Evolutionary conservation across 345 rosid species (phyloP).

Genomic region (thale cress (Arabidopsis thaliana)): TAIR10.1 NC_003076.8:102501-103000

Average conservation of each 20-base stretch:
- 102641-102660: conserved; percentile 57
- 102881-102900: conserved; percentile 80
- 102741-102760: conserved; percentile 71
- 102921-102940: conserved; percentile 71
- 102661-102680: conserved; percentile 82
- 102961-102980: conserved; percentile 57
- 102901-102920: conserved; percentile 66
- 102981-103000: conserved; percentile 66
- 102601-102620: conserved; percentile 62
- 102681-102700: conserved; percentile 84
- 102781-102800: conserved; percentile 65
- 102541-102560: conserved; percentile 52
- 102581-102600: conserved; percentile 76
- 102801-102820: conserved; percentile 62
- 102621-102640: conserved; percentile 51
- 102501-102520: conserved; percentile 56
- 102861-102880: conserved; percentile 77
- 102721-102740: conserved; percentile 62
- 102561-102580: conserved; percentile 58
- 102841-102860: conserved; percentile 57
- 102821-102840: conserved; percentile 67
- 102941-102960: conserved; percentile 76
- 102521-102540: conserved; percentile 57
- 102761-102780: conserved; percentile 75
- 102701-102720: conserved; percentile 74